Conservation (phyloP, 1,284 basidiomycete genomes). For the Leccinum huronense region DNA sequence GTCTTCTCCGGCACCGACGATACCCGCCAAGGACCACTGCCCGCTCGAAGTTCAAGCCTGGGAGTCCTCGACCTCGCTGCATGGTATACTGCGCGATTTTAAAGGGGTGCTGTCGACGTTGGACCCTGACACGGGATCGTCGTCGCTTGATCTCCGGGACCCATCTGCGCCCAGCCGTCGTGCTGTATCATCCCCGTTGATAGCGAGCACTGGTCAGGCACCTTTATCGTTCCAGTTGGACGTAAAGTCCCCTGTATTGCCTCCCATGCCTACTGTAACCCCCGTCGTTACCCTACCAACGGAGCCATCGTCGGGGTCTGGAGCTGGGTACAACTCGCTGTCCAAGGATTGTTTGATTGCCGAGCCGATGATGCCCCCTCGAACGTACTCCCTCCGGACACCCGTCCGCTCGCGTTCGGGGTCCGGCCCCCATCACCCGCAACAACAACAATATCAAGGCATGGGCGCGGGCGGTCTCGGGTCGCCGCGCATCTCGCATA, state of each 20-base stretch:
- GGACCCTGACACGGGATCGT: constrained; percentile 49
- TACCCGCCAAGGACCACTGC: constrained; percentile 36
- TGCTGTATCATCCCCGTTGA: constrained; percentile 30
- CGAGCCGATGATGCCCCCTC: constrained; percentile 52
- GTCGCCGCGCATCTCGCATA: constrained; percentile 28
- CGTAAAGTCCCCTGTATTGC: constrained; percentile 26
- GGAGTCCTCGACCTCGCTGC: constrained; percentile 51
- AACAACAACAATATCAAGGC: constrained; percentile 23
- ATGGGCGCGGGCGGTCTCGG: constrained; percentile 24
- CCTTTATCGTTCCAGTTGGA: constrained; percentile 18
- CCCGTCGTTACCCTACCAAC: constrained; percentile 39
- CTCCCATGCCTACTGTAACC: constrained; percentile 23
- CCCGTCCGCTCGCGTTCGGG: constrained; percentile 41
- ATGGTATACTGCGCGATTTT: constrained; percentile 66
- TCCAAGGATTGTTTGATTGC: constrained; percentile 28
- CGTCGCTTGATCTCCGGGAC: constrained; percentile 59
- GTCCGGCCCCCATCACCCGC: constrained; percentile 35
- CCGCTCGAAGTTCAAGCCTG: constrained; percentile 34
- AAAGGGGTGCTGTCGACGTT: constrained; percentile 65
- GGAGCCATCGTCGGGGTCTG: constrained; percentile 33
- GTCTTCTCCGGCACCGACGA: constrained; percentile 38
- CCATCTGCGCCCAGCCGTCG: constrained; percentile 57
- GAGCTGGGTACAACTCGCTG: constrained; percentile 21
- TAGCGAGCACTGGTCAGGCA: constrained; percentile 21
- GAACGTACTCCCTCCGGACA: constrained; percentile 54